Evolutionary conservation across 345 rosid genomes (phyloP), one percentile per base, ranked within the genome.

Genomic region (Corchorus olitorius): DNA sequence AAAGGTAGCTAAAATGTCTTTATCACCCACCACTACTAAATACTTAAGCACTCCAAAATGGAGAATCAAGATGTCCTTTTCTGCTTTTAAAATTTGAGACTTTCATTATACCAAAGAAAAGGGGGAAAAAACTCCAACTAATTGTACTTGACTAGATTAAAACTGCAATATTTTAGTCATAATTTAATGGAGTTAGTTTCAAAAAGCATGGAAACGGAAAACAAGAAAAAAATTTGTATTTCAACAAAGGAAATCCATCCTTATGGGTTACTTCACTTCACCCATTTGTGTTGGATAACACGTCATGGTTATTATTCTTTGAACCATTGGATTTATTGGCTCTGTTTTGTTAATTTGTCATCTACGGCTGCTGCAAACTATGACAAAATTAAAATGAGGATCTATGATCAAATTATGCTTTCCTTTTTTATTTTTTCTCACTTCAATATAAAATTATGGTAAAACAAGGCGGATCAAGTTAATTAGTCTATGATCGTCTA

Each of bases 211-310:
- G 48, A 74, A 46, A 39, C 6, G 3, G 3, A n/a, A 17, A 11
- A 81, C 77, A 74, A 67, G 66, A 73, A 58, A 46, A 3, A 9
- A 2, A 13, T 7, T 8, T 73, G 13, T 7, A 9, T 73, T 48
- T 74, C 46, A 60, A 68, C 76, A 77, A 27, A 80, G 65, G 77
- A 80, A 73, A 78, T 70, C 46, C 83, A 78, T 70, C 46, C 84
- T 85, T 83, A n/a, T 53, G 78, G 76, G 65, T 75, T 81, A 83
- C 86, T 85, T 81, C 86, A 83, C 83, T 77, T 81, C 84, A 78
- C 74, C 78, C 43, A 39, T 11, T 70, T 37, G 72, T 67, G 78
- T 77, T 79, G 78, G 79, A 74, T 80, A 70, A 76, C 85, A 85
- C 85, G 87, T 73, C 87, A 82, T 60, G 41, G 73, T 17, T 70